Percentiles rank a stretch among this genome's conserved stretches.
phyloP scores from a whole-genome alignment of 345 rosid species.

The Bruguiera sexangula region DNA sequence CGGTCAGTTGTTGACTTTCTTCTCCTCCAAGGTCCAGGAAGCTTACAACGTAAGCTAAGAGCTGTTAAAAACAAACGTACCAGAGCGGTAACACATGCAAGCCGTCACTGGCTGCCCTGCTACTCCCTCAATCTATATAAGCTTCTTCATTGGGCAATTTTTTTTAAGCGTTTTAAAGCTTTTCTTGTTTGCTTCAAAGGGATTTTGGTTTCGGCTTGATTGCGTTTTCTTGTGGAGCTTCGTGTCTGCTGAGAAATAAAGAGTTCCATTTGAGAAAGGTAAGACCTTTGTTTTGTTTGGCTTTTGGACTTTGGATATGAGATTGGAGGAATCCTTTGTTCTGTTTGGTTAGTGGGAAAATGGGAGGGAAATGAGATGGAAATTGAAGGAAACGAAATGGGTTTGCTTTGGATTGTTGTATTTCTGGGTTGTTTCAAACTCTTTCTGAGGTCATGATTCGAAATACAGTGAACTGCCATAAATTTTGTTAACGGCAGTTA shows the following conservation, averaged over 20 bases:
- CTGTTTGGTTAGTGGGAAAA: slow-evolving; percentile 5
- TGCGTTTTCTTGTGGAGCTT: neutral
- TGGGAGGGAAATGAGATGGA: neutral
- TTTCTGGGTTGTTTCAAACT: neutral
- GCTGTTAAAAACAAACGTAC: neutral
- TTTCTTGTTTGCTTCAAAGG: neutral
- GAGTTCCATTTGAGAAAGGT: slow-evolving; percentile 1
- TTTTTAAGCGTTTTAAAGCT: neutral
- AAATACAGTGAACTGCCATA: neutral
- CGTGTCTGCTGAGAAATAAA: neutral
- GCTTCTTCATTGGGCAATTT: too few relatives aligned
- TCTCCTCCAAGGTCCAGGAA: neutral
- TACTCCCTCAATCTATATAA: too few relatives aligned
- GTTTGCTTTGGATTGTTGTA: neutral
- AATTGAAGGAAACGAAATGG: neutral
- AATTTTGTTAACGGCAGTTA: too few relatives aligned
- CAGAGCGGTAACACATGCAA: neutral
- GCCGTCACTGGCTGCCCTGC: neutral
- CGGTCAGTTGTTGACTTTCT: too few relatives aligned
- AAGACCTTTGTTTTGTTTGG: neutral
- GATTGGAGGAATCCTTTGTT: neutral
- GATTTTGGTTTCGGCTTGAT: neutral
- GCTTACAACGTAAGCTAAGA: slow-evolving; percentile 17
- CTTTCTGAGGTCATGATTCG: too few relatives aligned
- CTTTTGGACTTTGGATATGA: neutral